Base-by-base conservation (phyloP, 2,329 filamentous ascomycete species). In the Diaporthe vexans region DNA sequence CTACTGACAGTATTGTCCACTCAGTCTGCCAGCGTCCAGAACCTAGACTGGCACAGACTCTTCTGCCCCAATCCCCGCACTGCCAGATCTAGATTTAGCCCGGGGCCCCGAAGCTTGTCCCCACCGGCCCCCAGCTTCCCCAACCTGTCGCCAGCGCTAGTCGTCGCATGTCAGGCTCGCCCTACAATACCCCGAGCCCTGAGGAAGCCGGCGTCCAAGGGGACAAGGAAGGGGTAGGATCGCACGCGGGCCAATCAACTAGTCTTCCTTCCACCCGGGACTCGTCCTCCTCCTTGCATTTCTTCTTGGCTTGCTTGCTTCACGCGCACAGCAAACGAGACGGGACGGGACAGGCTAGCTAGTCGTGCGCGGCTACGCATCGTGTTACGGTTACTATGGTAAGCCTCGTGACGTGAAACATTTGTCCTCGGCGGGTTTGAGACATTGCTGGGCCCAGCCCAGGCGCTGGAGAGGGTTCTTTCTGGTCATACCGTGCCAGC, bases 51-150 rank as follows among this genome's bases (percentile, higher is more conserved):
- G 37, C 37, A 43, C 61, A 37, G n/a, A 26, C 4, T 33, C 63
- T 37, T 33, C 63, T 37, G 37, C 33, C 63, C 63, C 63, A 33
- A 29, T 37, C 63, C 48, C 63, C 48, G 63, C 63, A 68, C 63
- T 33, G n/a, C 63, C 46, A 37, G 19, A 40, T 26, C 63, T 33
- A 68, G 63, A 54, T 33, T 43, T 43, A n/a, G 3, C 63, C 63
- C 33, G 63, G 63, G 33, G 63, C 63, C 63, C 63, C 63, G 63
- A 67, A 67, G 63, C 63, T 68, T 37, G 63, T 68, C 63, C 48
- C 63, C 63, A 54, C 63, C 52, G 24, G 63, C 52, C 63, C 63
- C 63, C 63, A 54, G 63, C 33, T 68, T 51, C 48, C 52, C 48
- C 63, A 40, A 26, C 63, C 52, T 51, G 46, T 52, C 61, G 21